Percentiles rank a stretch among this genome's conserved stretches.
These are phyloP conservation scores for Choiromyces venosus DNA, from an alignment of 495 filamentous ascomycete species.

Conservation along the genomic window DNA sequence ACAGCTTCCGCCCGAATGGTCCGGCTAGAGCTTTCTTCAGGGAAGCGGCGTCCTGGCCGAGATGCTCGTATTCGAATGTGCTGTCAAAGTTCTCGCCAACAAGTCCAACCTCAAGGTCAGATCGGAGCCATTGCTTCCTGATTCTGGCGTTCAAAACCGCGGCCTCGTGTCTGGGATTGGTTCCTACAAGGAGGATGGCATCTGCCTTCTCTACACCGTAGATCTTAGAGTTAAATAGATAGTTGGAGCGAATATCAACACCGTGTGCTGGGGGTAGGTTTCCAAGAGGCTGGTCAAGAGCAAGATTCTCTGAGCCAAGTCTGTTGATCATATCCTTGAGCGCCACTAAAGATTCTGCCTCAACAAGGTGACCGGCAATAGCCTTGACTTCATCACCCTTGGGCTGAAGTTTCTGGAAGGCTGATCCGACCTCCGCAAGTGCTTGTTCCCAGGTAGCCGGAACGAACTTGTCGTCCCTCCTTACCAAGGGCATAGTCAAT, in stretches of 20 bases:
- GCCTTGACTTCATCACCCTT: conserved; percentile 93
- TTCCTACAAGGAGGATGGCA: conserved; percentile 83
- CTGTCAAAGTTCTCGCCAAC: conserved; percentile 86
- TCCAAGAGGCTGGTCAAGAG: conserved; percentile 82
- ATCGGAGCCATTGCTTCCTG: conserved; percentile 93
- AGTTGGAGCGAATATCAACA: conserved; percentile 88
- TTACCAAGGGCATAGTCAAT: conserved; percentile 83
- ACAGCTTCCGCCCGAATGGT: conserved; percentile 82
- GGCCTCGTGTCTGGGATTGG: conserved; percentile 90
- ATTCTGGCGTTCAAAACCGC: conserved; percentile 93
- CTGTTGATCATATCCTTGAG: conserved; percentile 96
- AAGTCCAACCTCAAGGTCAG: conserved; percentile 86
- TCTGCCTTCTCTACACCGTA: conserved; percentile 90
- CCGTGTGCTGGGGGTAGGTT: conserved; percentile 82
- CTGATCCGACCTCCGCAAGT: conserved; percentile 72
- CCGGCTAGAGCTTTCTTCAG: conserved; percentile 82
- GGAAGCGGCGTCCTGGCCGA: conserved; percentile 68
- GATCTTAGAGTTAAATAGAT: conserved; percentile 92
- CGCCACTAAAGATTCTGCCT: conserved; percentile 86
- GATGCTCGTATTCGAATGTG: conserved; percentile 87
- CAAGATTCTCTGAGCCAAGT: conserved; percentile 90
- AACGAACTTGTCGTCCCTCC: conserved; percentile 78
- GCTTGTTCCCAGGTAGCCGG: conserved; percentile 93
- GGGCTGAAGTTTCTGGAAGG: conserved; percentile 66
- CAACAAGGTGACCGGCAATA: conserved; percentile 81